These are phyloP conservation scores for Mortierella alpina DNA, from an alignment of 192 early-diverging fungal species.

Conservation along the genomic window DNA sequence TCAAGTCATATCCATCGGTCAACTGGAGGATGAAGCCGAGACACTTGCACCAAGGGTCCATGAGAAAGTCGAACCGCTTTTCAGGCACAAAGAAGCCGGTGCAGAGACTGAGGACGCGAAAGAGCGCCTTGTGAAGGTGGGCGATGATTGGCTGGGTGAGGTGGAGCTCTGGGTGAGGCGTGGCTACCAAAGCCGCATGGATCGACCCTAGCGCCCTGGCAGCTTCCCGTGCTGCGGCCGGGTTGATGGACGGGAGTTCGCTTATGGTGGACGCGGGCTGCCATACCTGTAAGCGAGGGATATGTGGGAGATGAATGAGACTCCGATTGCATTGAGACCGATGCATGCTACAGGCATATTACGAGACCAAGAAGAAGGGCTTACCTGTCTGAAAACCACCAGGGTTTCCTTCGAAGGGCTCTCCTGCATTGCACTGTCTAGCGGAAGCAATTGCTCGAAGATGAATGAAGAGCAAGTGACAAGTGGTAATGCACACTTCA, in stretches of 20 bases:
- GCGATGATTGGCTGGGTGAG: conserved; percentile 27
- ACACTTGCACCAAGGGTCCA: conserved; percentile 37
- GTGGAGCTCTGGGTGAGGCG: conserved; percentile 33
- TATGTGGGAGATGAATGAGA: not conserved
- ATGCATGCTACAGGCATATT: conserved; percentile 1
- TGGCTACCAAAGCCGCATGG: conserved; percentile 3
- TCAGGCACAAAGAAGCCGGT: conserved; percentile 17
- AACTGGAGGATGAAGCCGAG: conserved; percentile 29
- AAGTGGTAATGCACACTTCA: too few relatives aligned
- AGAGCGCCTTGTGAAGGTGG: conserved; percentile 28
- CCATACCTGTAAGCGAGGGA: conserved; percentile 10
- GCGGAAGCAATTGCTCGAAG: too few relatives aligned
- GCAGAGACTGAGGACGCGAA: conserved; percentile 24
- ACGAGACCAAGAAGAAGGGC: not conserved
- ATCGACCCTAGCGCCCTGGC: conserved; percentile 7
- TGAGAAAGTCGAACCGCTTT: conserved; percentile 40
- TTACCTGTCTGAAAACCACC: conserved; percentile 21
- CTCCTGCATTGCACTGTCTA: not conserved
- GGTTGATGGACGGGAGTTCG: conserved; percentile 11
- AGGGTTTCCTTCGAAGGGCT: conserved; percentile 15
- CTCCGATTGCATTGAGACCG: not conserved
- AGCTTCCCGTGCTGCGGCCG: conserved; percentile 21
- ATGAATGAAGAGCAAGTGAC: too few relatives aligned
- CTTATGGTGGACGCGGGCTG: conserved; percentile 17
- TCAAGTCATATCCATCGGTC: conserved; percentile 27